Evolutionary conservation across 345 rosid genomes (phyloP).

Genomic region (Anastatica hierochuntica): DNA sequence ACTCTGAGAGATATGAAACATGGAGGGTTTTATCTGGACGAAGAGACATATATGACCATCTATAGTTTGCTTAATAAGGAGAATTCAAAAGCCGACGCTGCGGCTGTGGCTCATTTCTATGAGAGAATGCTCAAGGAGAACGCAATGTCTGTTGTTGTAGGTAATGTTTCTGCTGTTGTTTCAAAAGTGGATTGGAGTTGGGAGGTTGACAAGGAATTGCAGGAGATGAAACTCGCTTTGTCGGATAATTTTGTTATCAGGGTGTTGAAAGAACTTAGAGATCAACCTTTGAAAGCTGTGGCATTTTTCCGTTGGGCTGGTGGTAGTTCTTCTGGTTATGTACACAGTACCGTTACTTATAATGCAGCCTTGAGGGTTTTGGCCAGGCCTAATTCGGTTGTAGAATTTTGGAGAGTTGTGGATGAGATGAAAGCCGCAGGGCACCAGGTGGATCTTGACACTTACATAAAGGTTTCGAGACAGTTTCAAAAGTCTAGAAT

Average conservation of each 20-base stretch:
- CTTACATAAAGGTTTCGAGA: conserved; percentile 65
- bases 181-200: conserved; percentile 34
- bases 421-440: conserved; percentile 61
- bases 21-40: conserved; percentile 55
- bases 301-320: conserved; percentile 49
- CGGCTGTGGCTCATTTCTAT: conserved; percentile 54
- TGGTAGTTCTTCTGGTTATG: conserved; percentile 24
- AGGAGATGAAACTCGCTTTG: conserved; percentile 34
- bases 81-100: conserved; percentile 38
- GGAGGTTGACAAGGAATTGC: conserved; percentile 48
- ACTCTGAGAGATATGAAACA: conserved; percentile 54
- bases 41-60: conserved; percentile 51
- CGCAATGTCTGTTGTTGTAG: conserved; percentile 35
- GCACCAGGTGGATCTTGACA: conserved; percentile 54
- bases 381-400: conserved; percentile 44
- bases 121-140: conserved; percentile 61
- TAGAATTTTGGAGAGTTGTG: conserved; percentile 58
- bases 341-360: conserved; percentile 42
- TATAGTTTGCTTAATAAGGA: conserved; percentile 34
- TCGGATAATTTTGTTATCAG: conserved; percentile 60
- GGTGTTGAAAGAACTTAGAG: conserved; percentile 56
- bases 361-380: conserved; percentile 56
- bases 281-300: conserved; percentile 42
- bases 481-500: conserved; percentile 63
- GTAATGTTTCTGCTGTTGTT: conserved; percentile 33